These are phyloP conservation scores for Penstemon davidsonii DNA, from an alignment of 257 asterid species.

Conservation along the genomic window DNA sequence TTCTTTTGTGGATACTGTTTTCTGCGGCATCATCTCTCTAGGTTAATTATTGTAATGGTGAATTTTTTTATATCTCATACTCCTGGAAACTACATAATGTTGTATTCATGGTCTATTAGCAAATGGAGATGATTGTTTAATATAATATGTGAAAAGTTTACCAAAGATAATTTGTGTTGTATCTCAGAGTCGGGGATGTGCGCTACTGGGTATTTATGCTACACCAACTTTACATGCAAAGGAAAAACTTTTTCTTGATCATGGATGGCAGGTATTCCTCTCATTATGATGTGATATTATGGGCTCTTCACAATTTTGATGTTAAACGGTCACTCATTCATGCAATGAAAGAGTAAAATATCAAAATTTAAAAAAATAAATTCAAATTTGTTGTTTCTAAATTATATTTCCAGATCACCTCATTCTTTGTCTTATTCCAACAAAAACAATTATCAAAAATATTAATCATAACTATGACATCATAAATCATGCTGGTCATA, in stretches of 20 bases:
- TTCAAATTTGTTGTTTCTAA: no score
- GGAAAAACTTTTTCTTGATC: slow-evolving; percentile 90
- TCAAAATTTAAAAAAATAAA: no score
- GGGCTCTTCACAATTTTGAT: slow-evolving; percentile 6
- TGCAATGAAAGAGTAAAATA: slow-evolving; percentile 3
- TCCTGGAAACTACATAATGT: slow-evolving; percentile 9
- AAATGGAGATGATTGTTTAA: slow-evolving; percentile 17
- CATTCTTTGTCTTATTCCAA: no score
- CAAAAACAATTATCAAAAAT: no score
- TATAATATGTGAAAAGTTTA: slow-evolving; percentile 14
- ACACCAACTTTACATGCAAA: slow-evolving; percentile 89
- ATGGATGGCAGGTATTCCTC: slow-evolving; percentile 88
- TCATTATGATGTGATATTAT: slow-evolving; percentile 5
- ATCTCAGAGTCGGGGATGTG: slow-evolving; percentile 90
- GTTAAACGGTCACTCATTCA: not conserved
- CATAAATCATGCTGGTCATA: not conserved
- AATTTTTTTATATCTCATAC: slow-evolving; percentile 23
- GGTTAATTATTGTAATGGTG: slow-evolving; percentile 19
- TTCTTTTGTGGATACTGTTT: not conserved
- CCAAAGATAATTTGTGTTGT: slow-evolving; percentile 18
- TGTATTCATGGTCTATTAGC: slow-evolving; percentile 5
- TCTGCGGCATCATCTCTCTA: slow-evolving; percentile 9
- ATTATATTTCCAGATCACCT: no score
- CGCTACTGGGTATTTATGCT: slow-evolving; percentile 68
- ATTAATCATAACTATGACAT: no score